These are phyloP conservation scores for Ophiocordyceps sinensis DNA, from an alignment of 2,329 filamentous ascomycete species.

Conservation along the genomic window DNA sequence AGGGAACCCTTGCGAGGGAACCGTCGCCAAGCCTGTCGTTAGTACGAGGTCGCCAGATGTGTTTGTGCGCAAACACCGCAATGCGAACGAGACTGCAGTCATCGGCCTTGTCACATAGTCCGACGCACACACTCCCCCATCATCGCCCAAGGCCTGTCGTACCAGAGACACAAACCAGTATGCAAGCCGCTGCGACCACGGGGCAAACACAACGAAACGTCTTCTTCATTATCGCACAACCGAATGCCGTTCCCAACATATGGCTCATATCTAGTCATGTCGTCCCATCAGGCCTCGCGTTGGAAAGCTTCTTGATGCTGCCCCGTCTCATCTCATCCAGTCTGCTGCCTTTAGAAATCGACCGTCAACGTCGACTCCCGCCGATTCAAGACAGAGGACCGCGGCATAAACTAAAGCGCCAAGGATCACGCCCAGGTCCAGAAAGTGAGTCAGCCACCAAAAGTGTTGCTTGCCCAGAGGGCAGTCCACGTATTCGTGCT, in stretches of 20 bases:
- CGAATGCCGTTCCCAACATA: background rate
- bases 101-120: too few species aligned
- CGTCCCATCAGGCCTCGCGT: conserved; percentile 7
- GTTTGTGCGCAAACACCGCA: too few species aligned
- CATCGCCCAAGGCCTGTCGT: too few species aligned
- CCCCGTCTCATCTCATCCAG: conserved; percentile 2
- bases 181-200: background rate
- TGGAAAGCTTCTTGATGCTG: conserved; percentile 2
- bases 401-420: conserved; percentile 12
- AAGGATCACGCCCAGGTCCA: conserved; percentile 40
- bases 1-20: too few species aligned
- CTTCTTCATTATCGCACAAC: conserved; percentile 1
- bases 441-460: conserved; percentile 82
- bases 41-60: too few species aligned
- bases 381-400: conserved; percentile 11
- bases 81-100: too few species aligned
- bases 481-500: conserved; percentile 67
- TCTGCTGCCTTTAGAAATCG: conserved; percentile 6
- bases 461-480: conserved; percentile 72
- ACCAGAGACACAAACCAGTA: background rate
- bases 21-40: too few species aligned
- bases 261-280: conserved; percentile 7
- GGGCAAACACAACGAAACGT: background rate
- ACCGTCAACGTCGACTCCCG: conserved; percentile 21
- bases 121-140: too few species aligned